Evolutionary conservation across 2,329 filamentous ascomycete species (phyloP), one percentile per base, ranked within the genome.

Genomic region (Rutstroemia sp.): DNA sequence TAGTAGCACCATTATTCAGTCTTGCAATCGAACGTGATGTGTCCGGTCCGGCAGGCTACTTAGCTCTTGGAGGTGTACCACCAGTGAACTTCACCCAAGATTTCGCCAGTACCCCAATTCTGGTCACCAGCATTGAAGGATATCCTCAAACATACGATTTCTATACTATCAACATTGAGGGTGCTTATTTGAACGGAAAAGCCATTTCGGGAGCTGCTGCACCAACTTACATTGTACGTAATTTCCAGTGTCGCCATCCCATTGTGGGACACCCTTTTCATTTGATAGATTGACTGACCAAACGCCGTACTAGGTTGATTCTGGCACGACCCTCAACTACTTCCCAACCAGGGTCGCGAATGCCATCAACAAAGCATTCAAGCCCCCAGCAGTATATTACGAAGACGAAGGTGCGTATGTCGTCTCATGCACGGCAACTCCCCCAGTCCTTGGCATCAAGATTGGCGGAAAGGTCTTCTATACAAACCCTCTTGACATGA

Each of bases 11-110:
- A 0, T 63, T 77, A 14, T 81, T 79, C 70, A 75, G 72, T 61
- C 67, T 80, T n/a, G 75, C 73, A 1, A 67, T 80, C 18, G 69
- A 72, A 14, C 67, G 74, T 7, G 65, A 66, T n/a, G 54, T 59
- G 16, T 54, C 52, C 1, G 58, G 63, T 0, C 61, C 67, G 18
- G 73, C 72, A 5, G 77, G 77, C 1, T 74, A 76, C 39, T 66
- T 80, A 5, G 73, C 75, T 0, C 67, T 80, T 1, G 77, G 78
- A 3, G 77, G 76, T 16, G 67, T 80, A 3, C 77, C 78, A 4
- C 71, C 75, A 1, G 71, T 79, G 5, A 58, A 63, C 2, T 65
- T 62, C 39, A 54, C 51, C 2, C 51, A 57, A 45, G 48, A 57
- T 37, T 63, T 63, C 52, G 51, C 66, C 23, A 52, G 44, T 25